Conservation (phyloP, 1,139 yeast species). For the Saccharomyces uvarum region DNA sequence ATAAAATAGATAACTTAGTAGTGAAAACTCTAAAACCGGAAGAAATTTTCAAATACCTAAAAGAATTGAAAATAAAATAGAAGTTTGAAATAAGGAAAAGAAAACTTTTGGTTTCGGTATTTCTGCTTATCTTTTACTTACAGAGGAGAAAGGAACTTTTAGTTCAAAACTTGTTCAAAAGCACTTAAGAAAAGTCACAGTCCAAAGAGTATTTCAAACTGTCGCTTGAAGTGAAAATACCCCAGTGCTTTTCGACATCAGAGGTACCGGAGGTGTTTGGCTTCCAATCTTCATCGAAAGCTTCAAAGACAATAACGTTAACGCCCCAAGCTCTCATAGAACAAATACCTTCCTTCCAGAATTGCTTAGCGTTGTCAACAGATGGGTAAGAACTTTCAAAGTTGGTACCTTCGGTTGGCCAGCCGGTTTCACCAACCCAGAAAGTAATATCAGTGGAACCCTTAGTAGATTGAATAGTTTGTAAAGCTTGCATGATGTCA, state of each 20-base stretch:
- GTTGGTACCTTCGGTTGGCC: slow-evolving; percentile 86
- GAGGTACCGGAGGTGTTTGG: slow-evolving; percentile 79
- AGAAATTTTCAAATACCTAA: background rate
- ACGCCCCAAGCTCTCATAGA: slow-evolving; percentile 94
- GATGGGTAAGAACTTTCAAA: slow-evolving; percentile 60
- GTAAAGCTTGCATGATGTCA: slow-evolving; percentile 93
- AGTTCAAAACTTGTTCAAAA: background rate
- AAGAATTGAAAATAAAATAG: background rate
- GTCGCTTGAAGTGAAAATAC: slow-evolving; percentile 61
- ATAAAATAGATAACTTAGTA: background rate
- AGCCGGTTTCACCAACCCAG: slow-evolving; percentile 98
- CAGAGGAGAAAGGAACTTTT: background rate
- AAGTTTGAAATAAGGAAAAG: background rate
- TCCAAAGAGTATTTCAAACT: slow-evolving; percentile 50
- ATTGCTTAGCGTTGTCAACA: slow-evolving; percentile 62
- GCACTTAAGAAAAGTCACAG: slow-evolving; percentile 41
- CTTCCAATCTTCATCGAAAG: slow-evolving; percentile 93
- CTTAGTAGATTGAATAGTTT: slow-evolving; percentile 73
- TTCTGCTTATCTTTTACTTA: background rate
- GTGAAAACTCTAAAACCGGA: background rate
- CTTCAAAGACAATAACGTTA: slow-evolving; percentile 87
- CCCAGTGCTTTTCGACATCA: slow-evolving; percentile 91
- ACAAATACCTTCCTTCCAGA: slow-evolving; percentile 84
- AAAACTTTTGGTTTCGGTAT: background rate
- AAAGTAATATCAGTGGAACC: slow-evolving; percentile 77